A percentile compares a stretch with the other conserved stretches of the same genome.
Conservation (phyloP, 257 asterid species). For the Solanum paucissectum region DNA sequence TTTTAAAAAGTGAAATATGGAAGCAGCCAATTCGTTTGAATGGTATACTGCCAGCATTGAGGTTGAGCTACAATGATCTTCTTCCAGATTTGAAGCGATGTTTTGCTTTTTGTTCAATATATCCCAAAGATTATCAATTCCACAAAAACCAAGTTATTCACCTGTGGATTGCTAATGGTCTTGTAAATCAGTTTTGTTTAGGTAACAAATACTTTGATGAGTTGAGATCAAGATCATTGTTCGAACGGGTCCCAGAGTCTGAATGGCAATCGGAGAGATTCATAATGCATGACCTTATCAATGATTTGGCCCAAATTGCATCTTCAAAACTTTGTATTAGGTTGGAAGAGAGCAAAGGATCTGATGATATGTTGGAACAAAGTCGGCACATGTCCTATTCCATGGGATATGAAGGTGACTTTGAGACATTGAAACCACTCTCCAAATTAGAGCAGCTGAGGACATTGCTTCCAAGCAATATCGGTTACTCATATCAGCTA, state of each 20-base stretch:
- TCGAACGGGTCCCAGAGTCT: background rate
- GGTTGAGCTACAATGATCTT: constrained; percentile 1
- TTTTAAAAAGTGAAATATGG: background rate
- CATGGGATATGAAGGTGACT: background rate
- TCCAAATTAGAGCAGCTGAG: background rate
- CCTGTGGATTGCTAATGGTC: constrained; percentile 7
- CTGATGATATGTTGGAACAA: no score
- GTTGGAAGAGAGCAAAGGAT: background rate
- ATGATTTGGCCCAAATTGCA: background rate
- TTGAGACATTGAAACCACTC: background rate
- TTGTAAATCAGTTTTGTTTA: background rate
- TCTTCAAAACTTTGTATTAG: background rate
- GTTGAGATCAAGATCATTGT: background rate
- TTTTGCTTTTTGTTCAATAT: constrained; percentile 1
- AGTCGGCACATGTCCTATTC: background rate
- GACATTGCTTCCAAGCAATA: background rate
- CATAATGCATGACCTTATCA: constrained; percentile 2
- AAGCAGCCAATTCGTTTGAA: background rate
- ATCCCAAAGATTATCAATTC: background rate
- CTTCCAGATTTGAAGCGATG: background rate
- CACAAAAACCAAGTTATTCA: background rate
- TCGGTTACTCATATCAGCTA: background rate
- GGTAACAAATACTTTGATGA: background rate
- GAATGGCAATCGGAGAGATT: background rate
- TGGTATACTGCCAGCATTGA: background rate